phyloP scores from a whole-genome alignment of 768 basidiomycete genomes.

The Amanita inopinata region DNA sequence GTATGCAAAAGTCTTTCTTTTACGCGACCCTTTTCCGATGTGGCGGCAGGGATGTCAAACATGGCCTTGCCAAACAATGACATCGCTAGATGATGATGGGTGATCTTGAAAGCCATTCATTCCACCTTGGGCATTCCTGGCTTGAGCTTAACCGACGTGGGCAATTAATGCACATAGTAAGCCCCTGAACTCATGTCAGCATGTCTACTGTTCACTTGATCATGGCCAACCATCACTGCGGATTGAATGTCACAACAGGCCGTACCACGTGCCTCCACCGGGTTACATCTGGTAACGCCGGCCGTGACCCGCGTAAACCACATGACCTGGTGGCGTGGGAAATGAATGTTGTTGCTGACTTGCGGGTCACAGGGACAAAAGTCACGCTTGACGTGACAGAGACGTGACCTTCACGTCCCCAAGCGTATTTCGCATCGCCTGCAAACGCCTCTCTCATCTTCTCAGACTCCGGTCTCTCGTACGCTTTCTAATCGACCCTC shows the following conservation, averaged over 20 bases:
- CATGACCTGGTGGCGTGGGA: constrained; percentile 18
- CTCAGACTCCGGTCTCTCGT: background rate
- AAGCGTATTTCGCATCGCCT: constrained; percentile 7
- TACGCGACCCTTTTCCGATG: background rate
- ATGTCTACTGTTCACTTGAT: too few species aligned
- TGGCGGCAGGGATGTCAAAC: background rate
- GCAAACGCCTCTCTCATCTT: background rate
- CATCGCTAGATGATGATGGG: background rate
- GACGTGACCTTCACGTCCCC: constrained; percentile 23
- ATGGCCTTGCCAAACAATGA: background rate
- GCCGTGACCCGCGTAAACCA: background rate
- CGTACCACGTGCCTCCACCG: too few species aligned
- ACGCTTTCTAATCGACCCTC: background rate
- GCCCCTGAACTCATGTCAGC: too few species aligned
- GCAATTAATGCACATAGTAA: too few species aligned
- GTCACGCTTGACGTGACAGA: constrained; percentile 21
- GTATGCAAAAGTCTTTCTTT: too few species aligned
- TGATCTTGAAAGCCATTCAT: too few species aligned
- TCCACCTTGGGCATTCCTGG: too few species aligned
- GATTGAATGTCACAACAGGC: too few species aligned
- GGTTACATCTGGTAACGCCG: too few species aligned
- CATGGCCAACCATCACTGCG: too few species aligned
- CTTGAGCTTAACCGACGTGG: too few species aligned
- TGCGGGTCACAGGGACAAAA: constrained; percentile 22
- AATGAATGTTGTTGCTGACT: too few species aligned